Evolutionary conservation across 257 asterid species (phyloP), one percentile per base, ranked within the genome.

Genomic region (Thymus mandschuricus): DNA sequence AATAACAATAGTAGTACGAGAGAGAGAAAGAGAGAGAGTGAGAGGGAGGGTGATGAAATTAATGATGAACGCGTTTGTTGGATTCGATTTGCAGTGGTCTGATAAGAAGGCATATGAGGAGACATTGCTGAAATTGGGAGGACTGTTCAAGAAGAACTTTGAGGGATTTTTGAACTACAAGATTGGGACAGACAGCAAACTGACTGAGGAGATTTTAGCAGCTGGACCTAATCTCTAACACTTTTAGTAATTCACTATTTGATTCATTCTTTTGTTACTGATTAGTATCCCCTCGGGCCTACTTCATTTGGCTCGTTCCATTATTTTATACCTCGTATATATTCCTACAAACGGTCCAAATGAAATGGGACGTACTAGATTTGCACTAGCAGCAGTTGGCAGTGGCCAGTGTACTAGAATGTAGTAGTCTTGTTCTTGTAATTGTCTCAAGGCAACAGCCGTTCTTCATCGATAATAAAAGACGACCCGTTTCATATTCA

Each of bases 71-170:
- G 55, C 44, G 43, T 58, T 43, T 6, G 40, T 73, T 49, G 55
- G 72, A 27, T 57, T 21, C 21, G 21, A 21, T 57, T 57, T 59
- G 64, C 73, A 92, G 98, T 92, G 98, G 98, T 27, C 83, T 0
- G 86, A 87, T 69, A 89, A 86, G 88, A 69, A 86, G 30, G 89
- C 89, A 6, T 76, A 92, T 83, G 85, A 88, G 60, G 88, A 85
- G 27, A 82, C 98, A 1, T 76, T 89, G 63, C 52, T 87, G 75
- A 92, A 92, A 80, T 58, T 89, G 75, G 96, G 90, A 43, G 96
- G 94, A 30, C 82, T 92, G 34, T 92, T 92, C 79, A 88, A 83
- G 94, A 88, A 88, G 83, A 88, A 89, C 38, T 89, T 92, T 72
- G 96, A 89, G 73, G 94, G 72, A 12, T 92, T 89, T 35, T 33